A percentile compares a stretch with the other conserved stretches of the same genome.
Conservation (phyloP, 129 eudicot genomes). For the Flaveria trinervia region DNA sequence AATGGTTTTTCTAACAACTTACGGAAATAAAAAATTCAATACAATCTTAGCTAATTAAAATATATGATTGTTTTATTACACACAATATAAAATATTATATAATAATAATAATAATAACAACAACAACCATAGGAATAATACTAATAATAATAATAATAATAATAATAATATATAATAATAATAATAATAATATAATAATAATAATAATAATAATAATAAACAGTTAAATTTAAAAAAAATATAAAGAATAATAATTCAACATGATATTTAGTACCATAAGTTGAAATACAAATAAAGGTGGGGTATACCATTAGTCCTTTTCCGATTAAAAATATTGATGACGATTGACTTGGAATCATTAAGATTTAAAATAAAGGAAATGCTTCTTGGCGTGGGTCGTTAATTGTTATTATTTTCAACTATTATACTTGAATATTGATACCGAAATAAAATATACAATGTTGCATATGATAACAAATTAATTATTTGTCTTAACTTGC, state of each 20-base stretch:
- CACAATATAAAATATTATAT: background rate
- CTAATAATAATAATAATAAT: background rate
- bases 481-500: slow-evolving; percentile 20
- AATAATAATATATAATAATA: too few species aligned
- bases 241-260: background rate
- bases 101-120: background rate
- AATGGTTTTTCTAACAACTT: too few species aligned
- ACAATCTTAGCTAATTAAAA: too few species aligned
- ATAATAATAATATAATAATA: background rate
- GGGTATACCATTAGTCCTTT: background rate
- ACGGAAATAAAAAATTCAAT: too few species aligned
- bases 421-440: slow-evolving; percentile 18
- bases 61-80: too few species aligned
- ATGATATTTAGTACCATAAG: background rate
- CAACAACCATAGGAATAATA: too few species aligned
- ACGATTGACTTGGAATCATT: slow-evolving; percentile 31
- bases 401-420: background rate
- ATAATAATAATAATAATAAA: background rate
- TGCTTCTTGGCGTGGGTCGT: background rate
- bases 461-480: slow-evolving; percentile 22
- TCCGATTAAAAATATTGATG: slow-evolving; percentile 17
- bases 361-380: slow-evolving; percentile 15
- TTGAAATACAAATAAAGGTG: slow-evolving; percentile 1
- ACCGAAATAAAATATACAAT: slow-evolving; percentile 1
- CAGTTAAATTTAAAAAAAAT: too few species aligned